Conservation (phyloP, 495 filamentous ascomycete species). For the Xylaria longipes region DNA sequence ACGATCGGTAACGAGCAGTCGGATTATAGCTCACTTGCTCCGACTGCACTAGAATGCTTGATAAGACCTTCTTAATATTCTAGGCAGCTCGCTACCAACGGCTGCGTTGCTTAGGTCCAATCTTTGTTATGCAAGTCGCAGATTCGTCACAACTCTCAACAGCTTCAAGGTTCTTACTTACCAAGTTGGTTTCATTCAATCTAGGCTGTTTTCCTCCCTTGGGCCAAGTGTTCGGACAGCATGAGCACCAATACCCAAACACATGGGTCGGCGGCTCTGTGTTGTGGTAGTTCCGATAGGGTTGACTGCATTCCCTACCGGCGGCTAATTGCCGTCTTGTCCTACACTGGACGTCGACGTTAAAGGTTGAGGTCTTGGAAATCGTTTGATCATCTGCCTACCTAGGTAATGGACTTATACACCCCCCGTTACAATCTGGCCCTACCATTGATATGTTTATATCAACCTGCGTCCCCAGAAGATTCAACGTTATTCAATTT, state of each 20-base stretch:
- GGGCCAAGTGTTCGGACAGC: background rate
- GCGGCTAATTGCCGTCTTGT: slow-evolving; percentile 1
- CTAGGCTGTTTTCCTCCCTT: background rate
- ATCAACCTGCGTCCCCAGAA: background rate
- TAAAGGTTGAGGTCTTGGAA: background rate
- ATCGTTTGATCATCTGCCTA: background rate
- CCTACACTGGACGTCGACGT: background rate
- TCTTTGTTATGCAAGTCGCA: background rate
- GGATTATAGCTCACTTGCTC: background rate
- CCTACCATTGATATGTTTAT: background rate
- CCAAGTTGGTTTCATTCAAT: background rate
- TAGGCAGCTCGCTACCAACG: background rate
- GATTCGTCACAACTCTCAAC: background rate
- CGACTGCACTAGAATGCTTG: background rate
- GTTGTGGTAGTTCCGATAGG: background rate
- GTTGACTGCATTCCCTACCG: background rate
- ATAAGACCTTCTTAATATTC: background rate
- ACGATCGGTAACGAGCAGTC: background rate
- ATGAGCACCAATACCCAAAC: background rate
- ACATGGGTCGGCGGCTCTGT: background rate
- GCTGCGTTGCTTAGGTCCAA: background rate
- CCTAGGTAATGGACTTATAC: too few species aligned
- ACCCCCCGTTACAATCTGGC: background rate
- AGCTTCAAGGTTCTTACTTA: too few species aligned
- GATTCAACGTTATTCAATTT: background rate